phyloP scores from a whole-genome alignment of 129 eudicot species.

The Arctium minus region DNA sequence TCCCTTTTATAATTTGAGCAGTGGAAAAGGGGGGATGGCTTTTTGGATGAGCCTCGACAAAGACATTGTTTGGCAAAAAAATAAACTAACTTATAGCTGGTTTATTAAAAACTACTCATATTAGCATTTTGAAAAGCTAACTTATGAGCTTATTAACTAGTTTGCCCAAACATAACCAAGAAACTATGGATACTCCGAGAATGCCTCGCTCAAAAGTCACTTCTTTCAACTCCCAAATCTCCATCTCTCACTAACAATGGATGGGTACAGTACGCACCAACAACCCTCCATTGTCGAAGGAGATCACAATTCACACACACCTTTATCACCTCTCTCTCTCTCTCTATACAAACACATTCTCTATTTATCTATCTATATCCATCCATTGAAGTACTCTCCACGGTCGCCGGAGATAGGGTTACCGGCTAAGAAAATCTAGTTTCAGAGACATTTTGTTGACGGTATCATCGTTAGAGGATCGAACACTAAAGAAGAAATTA shows the following conservation, averaged over 20 bases:
- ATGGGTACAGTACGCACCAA: constrained; percentile 30
- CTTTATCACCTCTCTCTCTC: background rate
- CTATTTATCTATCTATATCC: background rate
- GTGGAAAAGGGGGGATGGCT: too few relatives aligned
- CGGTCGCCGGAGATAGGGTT: background rate
- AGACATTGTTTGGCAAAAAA: too few relatives aligned
- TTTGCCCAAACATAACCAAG: too few relatives aligned
- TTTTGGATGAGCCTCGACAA: background rate
- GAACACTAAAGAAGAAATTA: too few relatives aligned
- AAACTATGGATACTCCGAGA: constrained; percentile 42
- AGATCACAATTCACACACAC: constrained; percentile 37
- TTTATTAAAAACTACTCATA: too few relatives aligned
- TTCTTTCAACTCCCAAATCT: background rate
- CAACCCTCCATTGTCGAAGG: constrained; percentile 25
- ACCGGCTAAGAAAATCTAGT: background rate
- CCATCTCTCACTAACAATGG: background rate
- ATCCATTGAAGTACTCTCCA: background rate
- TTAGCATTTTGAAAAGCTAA: too few relatives aligned
- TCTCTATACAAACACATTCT: too few relatives aligned
- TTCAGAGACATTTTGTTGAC: background rate
- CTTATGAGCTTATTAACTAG: too few relatives aligned
- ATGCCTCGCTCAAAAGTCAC: constrained; percentile 30
- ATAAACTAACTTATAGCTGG: too few relatives aligned
- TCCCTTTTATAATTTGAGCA: too few relatives aligned
- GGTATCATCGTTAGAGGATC: background rate